Evolutionary conservation across 768 basidiomycete genomes (phyloP), one percentile per base, ranked within the genome.

Genomic region (Hemileccinum impolitum): DNA sequence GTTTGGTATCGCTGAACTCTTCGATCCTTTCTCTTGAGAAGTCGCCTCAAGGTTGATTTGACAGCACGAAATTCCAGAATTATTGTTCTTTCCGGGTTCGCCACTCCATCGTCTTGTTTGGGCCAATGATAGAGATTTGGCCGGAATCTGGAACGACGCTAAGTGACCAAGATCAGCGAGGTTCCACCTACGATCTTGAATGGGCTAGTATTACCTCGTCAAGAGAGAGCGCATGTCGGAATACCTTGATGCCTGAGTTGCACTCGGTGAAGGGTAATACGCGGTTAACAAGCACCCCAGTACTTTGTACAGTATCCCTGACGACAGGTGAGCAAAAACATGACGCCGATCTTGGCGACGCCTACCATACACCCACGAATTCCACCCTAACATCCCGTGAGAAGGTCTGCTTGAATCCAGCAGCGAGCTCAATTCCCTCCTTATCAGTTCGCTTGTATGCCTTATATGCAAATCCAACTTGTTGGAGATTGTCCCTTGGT

Each of bases 221-320:
- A 34, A 92, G 77, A 11, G 89, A 72, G 18, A 90, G 70, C 0
- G 88, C 90, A 41, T 93, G 90, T 14, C 90, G 74, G 65, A 91
- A 90, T 4, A 75, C 77, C 69, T 75, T 81, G 61, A 91, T 83
- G 11, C 75, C 73, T 18, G 66, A 71, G 58, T 89, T 86, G 15
- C 76, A 73, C 39, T 72, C 72, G 1, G 84, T 81, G 55, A 89
- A 91, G 0, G 90, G 90, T 23, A 91, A 69, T 1, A 71, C 75
- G 9, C 77, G 72, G 3, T 75, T 70, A 68, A 73, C 68, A n/a
- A 91, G 48, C 1, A 85, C 56, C 0, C 90, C 90, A 18, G 88
- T 87, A 45, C 85, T 85, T 8, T 83, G 72, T 3, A 92, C 88
- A 0, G 89, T 92, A 50, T 92, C 89, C 89, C 87, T 79, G 46